Evolutionary conservation across 495 filamentous ascomycete genomes (phyloP).

Genomic region (Penicillium pulvis): DNA sequence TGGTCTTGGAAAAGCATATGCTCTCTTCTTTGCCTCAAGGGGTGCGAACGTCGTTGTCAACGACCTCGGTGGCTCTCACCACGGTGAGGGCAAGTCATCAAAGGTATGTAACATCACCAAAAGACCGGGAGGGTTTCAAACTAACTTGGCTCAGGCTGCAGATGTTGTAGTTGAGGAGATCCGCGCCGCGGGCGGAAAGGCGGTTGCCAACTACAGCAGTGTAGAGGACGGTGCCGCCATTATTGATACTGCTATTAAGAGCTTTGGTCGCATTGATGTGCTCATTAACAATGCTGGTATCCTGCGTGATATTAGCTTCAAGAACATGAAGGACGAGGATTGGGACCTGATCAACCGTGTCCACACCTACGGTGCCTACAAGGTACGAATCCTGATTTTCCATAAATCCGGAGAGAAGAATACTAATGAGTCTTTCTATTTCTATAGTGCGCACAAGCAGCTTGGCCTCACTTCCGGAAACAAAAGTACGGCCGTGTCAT

Average conservation of each 20-base stretch:
- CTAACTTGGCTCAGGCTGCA: conserved; percentile 65
- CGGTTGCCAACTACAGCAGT: conserved; percentile 97
- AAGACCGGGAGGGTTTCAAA: neutral
- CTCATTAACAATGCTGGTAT: conserved; percentile 99
- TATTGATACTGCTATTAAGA: conserved; percentile 93
- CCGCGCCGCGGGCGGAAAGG: conserved; percentile 87
- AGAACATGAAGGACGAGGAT: conserved; percentile 97
- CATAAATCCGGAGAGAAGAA: neutral
- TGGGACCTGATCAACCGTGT: conserved; percentile 95
- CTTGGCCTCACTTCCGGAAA: conserved; percentile 97
- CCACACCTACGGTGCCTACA: conserved; percentile 94
- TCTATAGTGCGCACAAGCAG: conserved; percentile 79
- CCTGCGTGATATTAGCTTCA: conserved; percentile 93
- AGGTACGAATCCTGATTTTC: conserved; percentile 47
- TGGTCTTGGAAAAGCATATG: conserved; percentile 91
- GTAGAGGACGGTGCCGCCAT: conserved; percentile 94
- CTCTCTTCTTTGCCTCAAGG: conserved; percentile 84
- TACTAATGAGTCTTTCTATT: conserved; percentile 1
- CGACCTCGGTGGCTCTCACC: conserved; percentile 91
- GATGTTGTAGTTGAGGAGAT: conserved; percentile 97
- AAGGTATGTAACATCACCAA: conserved; percentile 57
- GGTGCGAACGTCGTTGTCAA: conserved; percentile 98
- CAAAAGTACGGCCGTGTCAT: conserved; percentile 97
- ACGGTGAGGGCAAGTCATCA: conserved; percentile 86
- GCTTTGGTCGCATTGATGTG: conserved; percentile 89